Base-by-base conservation (phyloP, 345 rosid genomes). In the Salix caprea region DNA sequence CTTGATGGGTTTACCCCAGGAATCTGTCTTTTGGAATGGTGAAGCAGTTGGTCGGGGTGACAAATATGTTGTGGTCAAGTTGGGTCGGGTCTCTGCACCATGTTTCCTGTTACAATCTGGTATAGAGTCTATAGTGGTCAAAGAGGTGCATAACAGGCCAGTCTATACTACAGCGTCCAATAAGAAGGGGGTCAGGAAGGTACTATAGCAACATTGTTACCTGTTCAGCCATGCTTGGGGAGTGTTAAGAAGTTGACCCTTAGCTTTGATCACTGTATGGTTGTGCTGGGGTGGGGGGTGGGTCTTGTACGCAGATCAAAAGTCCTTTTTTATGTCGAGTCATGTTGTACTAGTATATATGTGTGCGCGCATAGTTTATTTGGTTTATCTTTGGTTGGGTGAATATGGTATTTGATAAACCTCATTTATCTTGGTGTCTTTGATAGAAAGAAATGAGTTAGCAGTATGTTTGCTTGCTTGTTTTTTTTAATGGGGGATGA, bases 71-170 rank as follows among this genome's bases (percentile, higher is more conserved):
- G 30, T 67, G 65, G 81, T 71, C 75, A 26, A 52, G 46, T 73
- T 19, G 71, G 64, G 82, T 72, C 78, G 12, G 76, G 79, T 80
- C 69, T 64, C 28, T 21, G 77, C 77, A 40, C 69, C 56, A 44
- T 14, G 39, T 75, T 77, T 80, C 60, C 44, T 72, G 42, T 74
- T 69, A 46, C 42, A 19, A 78, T 78, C 77, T 71, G 74, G 68
- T 83, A 68, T 67, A 37, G 81, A 61, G 80, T 77, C 70, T 10
- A 30, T 72, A 42, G 77, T 74, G 64, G 82, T 65, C 65, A 58
- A 78, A 74, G 70, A 75, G 80, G 46, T 62, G 72, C 75, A 68
- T 13, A n/a, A 13, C 46, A 72, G 79, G 37, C 73, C 71, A 19
- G 54, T 73, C 62, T 69, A 62, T 69, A 65, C 80, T 79, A 71